Base-by-base conservation (phyloP, 306 rosid genomes). In the Bauhinia variegata region DNA sequence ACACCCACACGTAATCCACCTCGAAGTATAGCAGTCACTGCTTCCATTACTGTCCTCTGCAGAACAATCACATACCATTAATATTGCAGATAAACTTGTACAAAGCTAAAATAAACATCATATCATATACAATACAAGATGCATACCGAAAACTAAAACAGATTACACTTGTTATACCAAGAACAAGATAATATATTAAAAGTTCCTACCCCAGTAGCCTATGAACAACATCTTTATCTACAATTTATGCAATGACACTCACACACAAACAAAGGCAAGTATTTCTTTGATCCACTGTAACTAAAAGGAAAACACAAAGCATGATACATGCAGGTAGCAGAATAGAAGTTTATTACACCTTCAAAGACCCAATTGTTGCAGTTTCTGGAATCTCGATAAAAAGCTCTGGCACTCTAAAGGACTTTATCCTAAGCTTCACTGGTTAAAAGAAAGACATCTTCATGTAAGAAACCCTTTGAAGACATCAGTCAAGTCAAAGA, bases 381-480 rank as follows among this genome's bases (percentile, higher is more conserved):
- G 88, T 89, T 81, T 89, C 96, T 0, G 98, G 84, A 76, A 92
- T 85, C 82, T 92, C 96, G 53, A 92, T 85, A 33, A 87, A 84
- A 74, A 92, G 91, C 85, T 92, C 96, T 0, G 98, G 98, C 80
- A 92, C 96, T 82, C 86, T 83, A 72, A 89, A 89, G 28, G 97
- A 92, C 81, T 88, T 92, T 83, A 92, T 87, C 92, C 92, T 83
- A 68, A 92, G 87, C 78, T 87, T 87, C 85, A 89, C 97, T 89
- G 96, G 68, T 74, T 61, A 77, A 83, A 81, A 72, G 58, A 74
- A 82, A 70, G 43, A 80, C 46, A 67, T 39, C 72, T 75, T 63
- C 30, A n/a, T 65, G 75, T 82, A 69, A 77, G 79, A 84, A 79
- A 54, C 75, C 56, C 79, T 72, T 83, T 43, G 73, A 79, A 78